These are phyloP conservation scores for Fagopyrum homotropicum DNA, from an alignment of 148 eudicot species.

Conservation along the genomic window DNA sequence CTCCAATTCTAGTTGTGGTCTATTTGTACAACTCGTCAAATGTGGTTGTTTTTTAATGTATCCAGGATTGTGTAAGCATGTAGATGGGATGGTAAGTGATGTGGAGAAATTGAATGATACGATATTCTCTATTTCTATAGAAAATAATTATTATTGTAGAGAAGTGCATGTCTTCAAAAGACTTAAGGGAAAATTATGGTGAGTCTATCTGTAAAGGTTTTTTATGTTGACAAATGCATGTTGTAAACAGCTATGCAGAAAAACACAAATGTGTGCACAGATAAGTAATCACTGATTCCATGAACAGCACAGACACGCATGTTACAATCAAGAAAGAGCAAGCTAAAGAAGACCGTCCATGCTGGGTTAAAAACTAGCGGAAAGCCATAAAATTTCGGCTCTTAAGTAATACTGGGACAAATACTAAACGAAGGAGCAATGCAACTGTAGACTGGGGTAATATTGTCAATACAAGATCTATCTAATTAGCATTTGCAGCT, in stretches of 20 bases:
- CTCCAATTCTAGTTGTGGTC: no score
- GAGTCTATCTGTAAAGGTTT: neutral
- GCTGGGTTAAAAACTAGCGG: neutral
- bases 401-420: neutral
- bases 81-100: no score
- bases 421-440: neutral
- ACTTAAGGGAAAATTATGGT: no score
- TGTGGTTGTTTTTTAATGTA: no score
- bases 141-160: no score
- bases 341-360: neutral
- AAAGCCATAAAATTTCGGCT: neutral
- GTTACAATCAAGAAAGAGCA: neutral
- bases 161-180: neutral
- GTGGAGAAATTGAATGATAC: no score
- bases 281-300: neutral
- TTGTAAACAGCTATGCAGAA: neutral
- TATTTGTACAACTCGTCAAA: no score
- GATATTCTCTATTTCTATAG: no score
- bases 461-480: neutral
- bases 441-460: neutral
- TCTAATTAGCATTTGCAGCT: constrained; percentile 11
- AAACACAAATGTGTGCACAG: neutral
- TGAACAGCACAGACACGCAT: neutral
- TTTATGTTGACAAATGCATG: neutral
- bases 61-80: no score